Percentiles rank a stretch among this genome's conserved stretches.
Conservation (phyloP, 2,329 filamentous ascomycete species). For the Didymella glomerata region DNA sequence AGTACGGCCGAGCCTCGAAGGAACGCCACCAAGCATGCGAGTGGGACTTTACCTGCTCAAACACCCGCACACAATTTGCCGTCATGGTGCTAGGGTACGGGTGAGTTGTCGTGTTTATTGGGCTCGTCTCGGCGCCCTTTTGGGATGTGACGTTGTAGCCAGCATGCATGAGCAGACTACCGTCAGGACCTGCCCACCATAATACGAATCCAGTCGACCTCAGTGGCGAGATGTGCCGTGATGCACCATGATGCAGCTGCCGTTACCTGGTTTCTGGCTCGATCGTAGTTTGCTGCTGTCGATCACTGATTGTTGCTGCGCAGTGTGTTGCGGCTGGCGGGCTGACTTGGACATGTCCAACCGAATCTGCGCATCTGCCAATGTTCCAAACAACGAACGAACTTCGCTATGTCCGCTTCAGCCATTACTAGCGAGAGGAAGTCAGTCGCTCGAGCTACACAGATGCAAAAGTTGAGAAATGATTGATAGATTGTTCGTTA, state of each 20-base stretch:
- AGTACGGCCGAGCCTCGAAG: slow-evolving; percentile 5
- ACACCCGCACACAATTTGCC: slow-evolving; percentile 2
- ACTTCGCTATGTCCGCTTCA: background rate
- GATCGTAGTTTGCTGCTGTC: background rate
- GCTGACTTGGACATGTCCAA: background rate
- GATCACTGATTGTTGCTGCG: background rate
- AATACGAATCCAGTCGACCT: background rate
- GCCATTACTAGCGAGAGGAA: background rate
- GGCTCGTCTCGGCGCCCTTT: background rate
- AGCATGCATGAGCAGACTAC: background rate
- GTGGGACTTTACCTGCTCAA: slow-evolving; percentile 15
- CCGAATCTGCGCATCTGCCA: background rate
- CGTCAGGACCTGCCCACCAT: background rate
- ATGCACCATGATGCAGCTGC: background rate
- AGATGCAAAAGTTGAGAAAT: background rate
- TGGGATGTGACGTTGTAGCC: background rate
- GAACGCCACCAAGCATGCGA: slow-evolving; percentile 4
- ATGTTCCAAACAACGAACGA: background rate
- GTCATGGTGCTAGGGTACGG: background rate
- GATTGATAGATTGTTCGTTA: background rate
- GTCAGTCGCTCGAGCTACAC: background rate
- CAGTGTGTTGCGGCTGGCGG: background rate
- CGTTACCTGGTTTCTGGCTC: background rate
- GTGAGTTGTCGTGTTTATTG: background rate
- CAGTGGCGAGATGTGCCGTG: background rate